Conservation (phyloP, 805 yeast species). For the Lachancea nothofagi region DNA sequence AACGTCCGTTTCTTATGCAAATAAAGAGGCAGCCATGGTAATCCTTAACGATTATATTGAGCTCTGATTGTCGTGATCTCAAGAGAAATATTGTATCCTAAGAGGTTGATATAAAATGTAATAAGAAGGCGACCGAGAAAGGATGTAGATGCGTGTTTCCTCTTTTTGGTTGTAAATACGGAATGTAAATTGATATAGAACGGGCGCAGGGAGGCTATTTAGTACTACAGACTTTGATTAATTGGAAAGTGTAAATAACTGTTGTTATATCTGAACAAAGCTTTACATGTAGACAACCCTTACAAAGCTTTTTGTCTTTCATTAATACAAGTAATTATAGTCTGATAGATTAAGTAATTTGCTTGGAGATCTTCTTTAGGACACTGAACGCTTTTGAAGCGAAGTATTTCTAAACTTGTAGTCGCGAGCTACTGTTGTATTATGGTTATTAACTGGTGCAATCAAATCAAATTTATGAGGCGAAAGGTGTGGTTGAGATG, state of each 20-base stretch:
- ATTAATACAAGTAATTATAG: no score
- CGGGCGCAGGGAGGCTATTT: no score
- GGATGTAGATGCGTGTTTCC: no score
- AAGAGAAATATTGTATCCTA: neutral
- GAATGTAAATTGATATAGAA: no score
- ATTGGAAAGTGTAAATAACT: neutral
- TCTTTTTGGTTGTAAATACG: no score
- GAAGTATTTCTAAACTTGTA: neutral
- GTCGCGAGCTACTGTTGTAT: neutral
- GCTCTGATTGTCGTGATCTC: constrained; percentile 24
- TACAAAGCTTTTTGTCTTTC: no score
- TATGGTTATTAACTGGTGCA: neutral
- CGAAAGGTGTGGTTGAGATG: neutral
- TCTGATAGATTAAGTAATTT: no score
- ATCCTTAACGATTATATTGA: constrained; percentile 47
- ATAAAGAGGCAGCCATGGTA: constrained; percentile 63
- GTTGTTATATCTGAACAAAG: neutral
- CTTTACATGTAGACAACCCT: neutral
- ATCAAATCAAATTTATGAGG: neutral
- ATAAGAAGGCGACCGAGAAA: no score
- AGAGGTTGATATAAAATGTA: neutral
- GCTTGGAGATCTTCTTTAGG: no score
- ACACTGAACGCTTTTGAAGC: neutral
- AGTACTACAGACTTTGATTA: neutral
- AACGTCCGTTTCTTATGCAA: constrained; percentile 56